phyloP scores from a whole-genome alignment of 73 alveolate genomes.

The Paramecium sonneborni region DNA sequence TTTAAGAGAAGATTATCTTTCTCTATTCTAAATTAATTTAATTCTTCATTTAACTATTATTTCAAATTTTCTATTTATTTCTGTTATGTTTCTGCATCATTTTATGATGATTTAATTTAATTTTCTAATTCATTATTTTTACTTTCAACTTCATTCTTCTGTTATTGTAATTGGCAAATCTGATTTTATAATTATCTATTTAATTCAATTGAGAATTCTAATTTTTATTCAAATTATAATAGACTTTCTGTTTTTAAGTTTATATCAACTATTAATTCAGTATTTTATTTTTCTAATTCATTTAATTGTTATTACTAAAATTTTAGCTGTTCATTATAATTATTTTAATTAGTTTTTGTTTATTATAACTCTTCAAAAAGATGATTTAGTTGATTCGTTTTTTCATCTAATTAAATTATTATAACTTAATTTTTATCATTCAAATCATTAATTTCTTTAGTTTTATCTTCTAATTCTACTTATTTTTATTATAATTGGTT shows the following conservation, averaged over 20 bases:
- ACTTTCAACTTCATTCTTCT: not conserved
- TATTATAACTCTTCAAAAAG: not conserved
- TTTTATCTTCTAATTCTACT: not conserved
- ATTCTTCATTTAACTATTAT: not conserved
- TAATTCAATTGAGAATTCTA: not conserved
- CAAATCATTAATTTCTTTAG: not conserved
- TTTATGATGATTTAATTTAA: not conserved
- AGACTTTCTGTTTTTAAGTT: not conserved
- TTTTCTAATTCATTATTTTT: not conserved
- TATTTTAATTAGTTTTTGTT: not conserved
- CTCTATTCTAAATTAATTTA: not conserved
- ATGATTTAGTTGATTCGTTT: not conserved
- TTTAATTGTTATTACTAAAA: not conserved
- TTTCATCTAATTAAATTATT: not conserved
- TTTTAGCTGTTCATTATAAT: not conserved
- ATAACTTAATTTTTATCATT: not conserved
- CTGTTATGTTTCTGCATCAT: not conserved
- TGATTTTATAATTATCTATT: not conserved
- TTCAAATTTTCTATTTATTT: not conserved
- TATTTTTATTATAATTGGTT: not conserved
- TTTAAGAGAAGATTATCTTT: not conserved
- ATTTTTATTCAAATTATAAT: not conserved
- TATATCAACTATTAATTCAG: not conserved
- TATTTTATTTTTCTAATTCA: not conserved
- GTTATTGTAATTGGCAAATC: not conserved